Conservation (phyloP, 352 stramenopile species). For the Phytophthora lateralis region DNA sequence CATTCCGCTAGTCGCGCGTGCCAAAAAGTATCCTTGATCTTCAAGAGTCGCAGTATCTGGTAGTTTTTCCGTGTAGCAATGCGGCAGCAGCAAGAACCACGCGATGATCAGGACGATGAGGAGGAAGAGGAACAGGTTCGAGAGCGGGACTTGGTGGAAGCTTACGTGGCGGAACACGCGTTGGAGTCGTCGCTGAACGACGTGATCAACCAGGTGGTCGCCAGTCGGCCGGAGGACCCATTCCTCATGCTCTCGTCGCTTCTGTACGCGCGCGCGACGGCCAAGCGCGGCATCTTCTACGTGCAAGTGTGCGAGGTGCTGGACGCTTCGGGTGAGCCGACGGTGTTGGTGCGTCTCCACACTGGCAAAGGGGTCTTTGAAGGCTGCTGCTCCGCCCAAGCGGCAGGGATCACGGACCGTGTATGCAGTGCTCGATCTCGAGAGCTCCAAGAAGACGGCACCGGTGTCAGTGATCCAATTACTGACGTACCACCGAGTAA, state of each 20-base stretch:
- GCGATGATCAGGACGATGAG: slow-evolving; percentile 26
- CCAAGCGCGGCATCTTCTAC: slow-evolving; percentile 70
- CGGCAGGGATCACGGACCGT: slow-evolving; percentile 43
- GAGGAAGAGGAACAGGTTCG: slow-evolving; percentile 44
- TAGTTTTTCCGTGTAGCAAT: slow-evolving; percentile 5
- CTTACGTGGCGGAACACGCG: slow-evolving; percentile 72
- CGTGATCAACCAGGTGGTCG: slow-evolving; percentile 75
- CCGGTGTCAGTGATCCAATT: background rate
- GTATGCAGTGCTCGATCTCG: slow-evolving; percentile 4
- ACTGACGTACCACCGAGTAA: slow-evolving; percentile 33
- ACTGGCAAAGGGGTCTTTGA: slow-evolving; percentile 76
- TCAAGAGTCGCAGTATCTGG: slow-evolving; percentile 17
- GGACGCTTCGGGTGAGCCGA: slow-evolving; percentile 44
- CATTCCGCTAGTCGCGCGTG: slow-evolving; percentile 19
- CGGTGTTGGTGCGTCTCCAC: slow-evolving; percentile 61
- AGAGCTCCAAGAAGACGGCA: slow-evolving; percentile 8
- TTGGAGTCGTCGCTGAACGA: slow-evolving; percentile 74
- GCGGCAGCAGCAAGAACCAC: slow-evolving; percentile 26
- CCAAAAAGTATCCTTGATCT: slow-evolving; percentile 29
- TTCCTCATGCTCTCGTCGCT: slow-evolving; percentile 73
- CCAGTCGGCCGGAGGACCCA: slow-evolving; percentile 63
- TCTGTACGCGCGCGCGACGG: slow-evolving; percentile 61
- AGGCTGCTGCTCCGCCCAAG: slow-evolving; percentile 45
- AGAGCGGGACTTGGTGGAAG: slow-evolving; percentile 78
- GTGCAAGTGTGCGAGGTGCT: slow-evolving; percentile 64